Conservation (phyloP, 2,329 filamentous ascomycete species). For the Colletotrichum liaoningense region DNA sequence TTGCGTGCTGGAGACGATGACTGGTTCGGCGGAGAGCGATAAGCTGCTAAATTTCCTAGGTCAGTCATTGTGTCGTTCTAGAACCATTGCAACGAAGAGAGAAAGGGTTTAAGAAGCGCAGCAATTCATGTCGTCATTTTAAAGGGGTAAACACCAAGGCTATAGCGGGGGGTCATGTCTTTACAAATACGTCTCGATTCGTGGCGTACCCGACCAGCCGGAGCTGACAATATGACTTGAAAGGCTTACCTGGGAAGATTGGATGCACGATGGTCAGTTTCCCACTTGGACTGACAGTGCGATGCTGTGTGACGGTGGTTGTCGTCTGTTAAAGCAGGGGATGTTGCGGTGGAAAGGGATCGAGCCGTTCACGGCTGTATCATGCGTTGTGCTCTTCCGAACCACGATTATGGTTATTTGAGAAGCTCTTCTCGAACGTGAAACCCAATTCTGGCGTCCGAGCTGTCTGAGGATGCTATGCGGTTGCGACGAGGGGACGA, state of each 20-base stretch:
- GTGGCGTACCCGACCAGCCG: neutral
- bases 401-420: constrained; percentile 31
- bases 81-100: neutral
- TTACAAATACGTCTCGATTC: constrained; percentile 19
- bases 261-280: constrained; percentile 17
- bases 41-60: constrained; percentile 46
- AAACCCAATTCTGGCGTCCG: constrained; percentile 35
- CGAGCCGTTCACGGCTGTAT: constrained; percentile 24
- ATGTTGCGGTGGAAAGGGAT: constrained; percentile 18
- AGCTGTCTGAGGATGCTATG: constrained; percentile 36
- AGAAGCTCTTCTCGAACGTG: constrained; percentile 28
- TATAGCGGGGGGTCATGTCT: neutral
- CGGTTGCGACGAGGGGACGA: constrained; percentile 18
- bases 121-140: constrained; percentile 17
- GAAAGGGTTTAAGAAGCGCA: neutral
- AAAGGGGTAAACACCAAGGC: neutral
- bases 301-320: constrained; percentile 11
- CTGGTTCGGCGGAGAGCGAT: constrained; percentile 49
- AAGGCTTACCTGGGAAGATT: constrained; percentile 28
- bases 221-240: neutral
- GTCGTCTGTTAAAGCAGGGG: constrained; percentile 26
- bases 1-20: constrained; percentile 46
- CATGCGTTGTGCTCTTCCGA: constrained; percentile 11
- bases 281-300: constrained; percentile 30
- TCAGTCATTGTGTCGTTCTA: constrained; percentile 46